Evolutionary conservation across 2,329 filamentous ascomycete species (phyloP).

Genomic region (Diaporthe destruens): DNA sequence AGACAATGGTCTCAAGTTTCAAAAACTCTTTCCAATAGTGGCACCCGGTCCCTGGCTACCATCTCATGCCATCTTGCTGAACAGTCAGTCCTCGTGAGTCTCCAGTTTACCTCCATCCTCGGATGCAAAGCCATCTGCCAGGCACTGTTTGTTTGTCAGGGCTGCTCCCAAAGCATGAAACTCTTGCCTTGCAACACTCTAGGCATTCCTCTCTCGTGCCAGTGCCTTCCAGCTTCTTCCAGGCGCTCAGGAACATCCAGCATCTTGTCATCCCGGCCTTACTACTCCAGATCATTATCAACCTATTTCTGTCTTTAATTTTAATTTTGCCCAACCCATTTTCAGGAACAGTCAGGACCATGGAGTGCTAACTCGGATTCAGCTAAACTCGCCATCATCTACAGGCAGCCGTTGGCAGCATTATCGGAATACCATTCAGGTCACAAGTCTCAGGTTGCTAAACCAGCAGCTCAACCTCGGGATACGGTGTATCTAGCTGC

Average conservation of each 20-base stretch:
- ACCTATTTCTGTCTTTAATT: neutral
- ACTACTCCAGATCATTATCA: neutral
- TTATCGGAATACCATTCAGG: slow-evolving; percentile 8
- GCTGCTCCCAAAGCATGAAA: neutral
- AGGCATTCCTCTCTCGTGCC: neutral
- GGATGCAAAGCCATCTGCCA: neutral
- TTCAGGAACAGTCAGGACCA: neutral
- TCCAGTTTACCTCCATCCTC: neutral
- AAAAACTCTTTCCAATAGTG: neutral
- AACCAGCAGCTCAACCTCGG: slow-evolving; percentile 17
- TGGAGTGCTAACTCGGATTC: slow-evolving; percentile 20
- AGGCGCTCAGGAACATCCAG: no score
- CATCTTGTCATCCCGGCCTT: neutral
- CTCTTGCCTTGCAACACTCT: neutral
- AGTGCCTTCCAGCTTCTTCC: neutral
- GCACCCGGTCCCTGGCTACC: slow-evolving; percentile 27
- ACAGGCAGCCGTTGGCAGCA: slow-evolving; percentile 31
- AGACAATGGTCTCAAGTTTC: slow-evolving; percentile 21
- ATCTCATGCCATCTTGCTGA: slow-evolving; percentile 24
- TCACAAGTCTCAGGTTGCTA: slow-evolving; percentile 23
- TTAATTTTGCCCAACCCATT: neutral
- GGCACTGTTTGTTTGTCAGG: neutral
- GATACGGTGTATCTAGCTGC: neutral
- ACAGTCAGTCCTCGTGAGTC: slow-evolving; percentile 31
- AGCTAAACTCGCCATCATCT: slow-evolving; percentile 30